These are phyloP conservation scores for Sideroxylon spinosum DNA, from an alignment of 179 eudicot genomes.

Conservation along the genomic window DNA sequence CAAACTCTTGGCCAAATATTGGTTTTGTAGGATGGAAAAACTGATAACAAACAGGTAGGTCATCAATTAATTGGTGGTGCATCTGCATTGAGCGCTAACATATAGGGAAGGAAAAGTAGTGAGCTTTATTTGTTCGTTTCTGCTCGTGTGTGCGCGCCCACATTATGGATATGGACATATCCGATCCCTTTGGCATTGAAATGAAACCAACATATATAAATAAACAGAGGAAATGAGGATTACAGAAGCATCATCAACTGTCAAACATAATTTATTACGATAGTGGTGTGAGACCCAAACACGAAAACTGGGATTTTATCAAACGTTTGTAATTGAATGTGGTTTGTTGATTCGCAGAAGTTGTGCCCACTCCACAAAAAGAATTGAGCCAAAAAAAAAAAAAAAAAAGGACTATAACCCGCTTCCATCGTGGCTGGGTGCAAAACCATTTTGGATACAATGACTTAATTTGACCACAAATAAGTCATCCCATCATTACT, in stretches of 20 bases:
- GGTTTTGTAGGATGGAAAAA: too few species aligned
- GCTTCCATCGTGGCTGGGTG: background rate
- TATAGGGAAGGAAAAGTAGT: too few species aligned
- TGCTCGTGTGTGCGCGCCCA: too few species aligned
- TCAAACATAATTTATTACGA: background rate
- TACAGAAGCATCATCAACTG: background rate
- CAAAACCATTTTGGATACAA: background rate
- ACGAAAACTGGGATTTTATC: background rate
- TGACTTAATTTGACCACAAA: background rate
- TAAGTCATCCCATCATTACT: background rate
- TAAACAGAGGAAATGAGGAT: too few species aligned
- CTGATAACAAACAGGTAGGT: too few species aligned
- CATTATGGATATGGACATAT: too few species aligned
- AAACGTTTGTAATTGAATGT: background rate
- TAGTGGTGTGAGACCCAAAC: background rate
- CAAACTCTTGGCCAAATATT: too few species aligned
- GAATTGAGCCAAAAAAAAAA: background rate
- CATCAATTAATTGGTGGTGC: too few species aligned
- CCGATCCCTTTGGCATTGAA: too few species aligned
- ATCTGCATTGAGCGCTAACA: too few species aligned
- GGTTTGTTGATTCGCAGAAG: background rate
- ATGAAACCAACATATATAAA: too few species aligned
- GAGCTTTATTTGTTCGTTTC: too few species aligned
- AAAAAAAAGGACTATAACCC: background rate
- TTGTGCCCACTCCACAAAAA: background rate